A percentile compares a stretch with the other conserved stretches of the same genome.
These are phyloP conservation scores for Pleurozium schreberi DNA, from an alignment of 225 moss, liverwort and hornwort species.

Conservation along the genomic window DNA sequence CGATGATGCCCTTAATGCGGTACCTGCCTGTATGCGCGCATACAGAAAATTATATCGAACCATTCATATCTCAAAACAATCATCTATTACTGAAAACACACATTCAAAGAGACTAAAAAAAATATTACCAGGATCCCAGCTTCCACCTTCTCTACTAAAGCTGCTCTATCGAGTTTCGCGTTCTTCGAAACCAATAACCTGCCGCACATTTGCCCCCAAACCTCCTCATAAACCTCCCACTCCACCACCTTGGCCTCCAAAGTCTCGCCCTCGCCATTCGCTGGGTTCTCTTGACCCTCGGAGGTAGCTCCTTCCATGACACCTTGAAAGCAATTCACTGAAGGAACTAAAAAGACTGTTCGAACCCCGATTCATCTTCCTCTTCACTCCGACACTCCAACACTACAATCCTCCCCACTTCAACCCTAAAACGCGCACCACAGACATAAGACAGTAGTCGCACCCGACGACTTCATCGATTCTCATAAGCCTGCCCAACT, in stretches of 20 bases:
- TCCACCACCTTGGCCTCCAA: constrained; percentile 52
- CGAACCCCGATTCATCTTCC: constrained; percentile 48
- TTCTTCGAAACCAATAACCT: constrained; percentile 40
- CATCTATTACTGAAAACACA: background rate
- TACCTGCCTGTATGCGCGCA: background rate
- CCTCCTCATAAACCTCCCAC: constrained; percentile 88
- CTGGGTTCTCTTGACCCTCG: constrained; percentile 17
- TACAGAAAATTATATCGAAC: background rate
- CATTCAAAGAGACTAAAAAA: background rate
- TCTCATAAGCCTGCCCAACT: background rate
- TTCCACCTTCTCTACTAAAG: constrained; percentile 36
- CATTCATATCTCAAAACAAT: background rate
- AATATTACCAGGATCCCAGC: constrained; percentile 31
- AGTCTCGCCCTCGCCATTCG: constrained; percentile 17
- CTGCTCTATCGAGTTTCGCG: constrained; percentile 36
- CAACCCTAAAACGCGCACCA: background rate
- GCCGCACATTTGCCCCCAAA: constrained; percentile 55
- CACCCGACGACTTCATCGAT: background rate
- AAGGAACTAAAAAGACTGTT: constrained; percentile 25
- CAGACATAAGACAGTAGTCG: background rate
- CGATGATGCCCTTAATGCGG: background rate
- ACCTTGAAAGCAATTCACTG: constrained; percentile 4
- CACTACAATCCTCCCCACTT: background rate
- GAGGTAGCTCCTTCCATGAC: constrained; percentile 44
- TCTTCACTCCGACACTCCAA: background rate